Base-by-base conservation (phyloP, 1,284 basidiomycete genomes). In the Taiwanofungus camphoratus region DNA sequence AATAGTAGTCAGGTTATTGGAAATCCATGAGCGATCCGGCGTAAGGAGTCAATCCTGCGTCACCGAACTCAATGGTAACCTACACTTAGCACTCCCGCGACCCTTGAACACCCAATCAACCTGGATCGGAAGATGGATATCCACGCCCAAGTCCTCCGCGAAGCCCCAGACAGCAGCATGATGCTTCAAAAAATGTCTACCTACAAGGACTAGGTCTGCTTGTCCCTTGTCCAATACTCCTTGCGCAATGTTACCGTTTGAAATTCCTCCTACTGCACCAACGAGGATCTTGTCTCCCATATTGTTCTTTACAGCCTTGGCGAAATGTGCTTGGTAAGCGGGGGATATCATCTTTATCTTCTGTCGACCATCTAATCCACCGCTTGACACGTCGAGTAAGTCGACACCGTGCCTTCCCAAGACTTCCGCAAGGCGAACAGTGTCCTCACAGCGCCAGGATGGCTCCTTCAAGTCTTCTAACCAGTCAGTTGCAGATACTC, bases 181-280 rank as follows among this genome's bases (percentile, higher is more conserved):
- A 24, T 39, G 26, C 24, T 13, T 34, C n/a, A 40, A 13, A 38
- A 45, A 40, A 19, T 39, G 37, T 36, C 39, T 40, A 3, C 31
- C 44, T 6, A 45, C 22, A 13, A 45, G 26, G 27, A 41, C 36
- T 7, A 39, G 12, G 18, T 45, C 44, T n/a, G 36, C 21, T 6
- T 38, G 5, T 15, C 23, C 42, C 36, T 51, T 44, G 47, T 80
- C 69, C n/a, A 88, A 58, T 22, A 82, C 69, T 13, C 68, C 65
- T 53, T 85, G 73, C 1, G 82, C 79, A 29, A 79, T 64, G 16
- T 67, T 55, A 3, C 76, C 74, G 18, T 64, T 64, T 1, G 69
- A 73, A 53, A 87, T 82, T 24, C 71, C 61, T 5, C 82, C 82
- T 11, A 87, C 81, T 5, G 76, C 62, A 12, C 72, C 71, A 42